A percentile compares a stretch with the other conserved stretches of the same genome.
phyloP scores from a whole-genome alignment of 371 early-diverging fungal genomes.

The Rhizopus stolonifer region DNA sequence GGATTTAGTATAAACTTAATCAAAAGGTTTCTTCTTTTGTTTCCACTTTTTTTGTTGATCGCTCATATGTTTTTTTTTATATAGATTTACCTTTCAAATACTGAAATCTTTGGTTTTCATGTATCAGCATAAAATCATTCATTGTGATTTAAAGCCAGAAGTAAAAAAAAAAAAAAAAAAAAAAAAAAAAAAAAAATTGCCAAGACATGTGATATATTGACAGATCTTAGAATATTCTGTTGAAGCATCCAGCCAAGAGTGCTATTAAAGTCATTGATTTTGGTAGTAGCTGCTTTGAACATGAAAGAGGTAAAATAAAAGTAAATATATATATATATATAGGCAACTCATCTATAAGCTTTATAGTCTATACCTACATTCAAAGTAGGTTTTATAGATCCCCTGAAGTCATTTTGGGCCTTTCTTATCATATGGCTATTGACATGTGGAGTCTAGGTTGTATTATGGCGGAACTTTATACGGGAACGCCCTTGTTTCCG shows the following conservation, averaged over 20 bases:
- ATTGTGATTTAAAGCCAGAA: slow-evolving; percentile 98
- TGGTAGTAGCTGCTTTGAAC: slow-evolving; percentile 78
- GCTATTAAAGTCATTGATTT: slow-evolving; percentile 91
- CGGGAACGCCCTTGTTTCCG: slow-evolving; percentile 87
- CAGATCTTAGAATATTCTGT: slow-evolving; percentile 62
- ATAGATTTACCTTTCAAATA: slow-evolving; percentile 77
- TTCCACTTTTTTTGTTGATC: slow-evolving; percentile 84
- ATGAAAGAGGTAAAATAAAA: slow-evolving; percentile 50
- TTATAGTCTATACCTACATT: slow-evolving; percentile 86
- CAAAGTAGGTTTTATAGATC: slow-evolving; percentile 95
- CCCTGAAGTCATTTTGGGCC: slow-evolving; percentile 92
- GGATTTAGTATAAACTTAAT: slow-evolving; percentile 91
- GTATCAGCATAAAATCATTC: slow-evolving; percentile 85
- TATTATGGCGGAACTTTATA: slow-evolving; percentile 92
- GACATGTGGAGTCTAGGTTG: slow-evolving; percentile 99
- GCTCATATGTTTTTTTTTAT: slow-evolving; percentile 28
- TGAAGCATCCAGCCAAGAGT: slow-evolving; percentile 49
- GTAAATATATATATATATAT: no score
- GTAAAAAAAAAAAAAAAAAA: no score
- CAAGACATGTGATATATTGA: no score
- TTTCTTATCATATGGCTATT: slow-evolving; percentile 77
- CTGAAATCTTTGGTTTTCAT: slow-evolving; percentile 75
- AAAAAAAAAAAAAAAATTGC: no score
- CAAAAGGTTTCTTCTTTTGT: slow-evolving; percentile 85
- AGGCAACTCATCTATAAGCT: no score